Evolutionary conservation across 2,329 filamentous ascomycete species (phyloP).

Genomic region (Ascomycota sp.): DNA sequence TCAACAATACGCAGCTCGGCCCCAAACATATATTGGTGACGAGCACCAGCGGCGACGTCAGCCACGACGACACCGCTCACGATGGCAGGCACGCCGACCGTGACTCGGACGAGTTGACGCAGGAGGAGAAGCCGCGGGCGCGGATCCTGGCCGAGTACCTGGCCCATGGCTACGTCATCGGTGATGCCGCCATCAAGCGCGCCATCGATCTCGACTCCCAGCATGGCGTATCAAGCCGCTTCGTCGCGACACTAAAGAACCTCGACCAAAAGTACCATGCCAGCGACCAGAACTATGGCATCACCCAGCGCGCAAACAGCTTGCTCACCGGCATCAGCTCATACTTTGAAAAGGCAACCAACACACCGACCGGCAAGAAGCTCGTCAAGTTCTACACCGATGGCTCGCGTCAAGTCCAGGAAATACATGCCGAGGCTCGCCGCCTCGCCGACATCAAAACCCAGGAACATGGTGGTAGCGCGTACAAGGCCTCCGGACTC

Average conservation of each 20-base stretch:
- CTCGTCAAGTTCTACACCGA: conserved; percentile 74
- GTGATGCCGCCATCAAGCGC: conserved; percentile 51
- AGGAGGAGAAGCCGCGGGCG: conserved; percentile 91
- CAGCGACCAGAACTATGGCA: conserved; percentile 67
- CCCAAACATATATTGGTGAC: conserved; percentile 63
- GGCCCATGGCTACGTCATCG: conserved; percentile 79
- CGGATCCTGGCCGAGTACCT: conserved; percentile 94
- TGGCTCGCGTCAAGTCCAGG: conserved; percentile 71
- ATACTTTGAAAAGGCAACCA: conserved; percentile 88
- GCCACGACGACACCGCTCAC: conserved; percentile 38
- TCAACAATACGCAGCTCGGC: conserved; percentile 92
- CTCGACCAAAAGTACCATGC: conserved; percentile 79
- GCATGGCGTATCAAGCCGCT: conserved; percentile 67
- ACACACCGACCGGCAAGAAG: conserved; percentile 73
- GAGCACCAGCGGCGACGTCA: conserved; percentile 42
- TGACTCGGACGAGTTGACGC: conserved; percentile 52
- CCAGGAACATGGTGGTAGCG: conserved; percentile 35
- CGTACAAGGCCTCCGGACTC: conserved; percentile 37
- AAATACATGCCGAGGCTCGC: conserved; percentile 81
- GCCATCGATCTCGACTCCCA: conserved; percentile 78
- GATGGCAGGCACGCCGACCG: conserved; percentile 34
- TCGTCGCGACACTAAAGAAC: conserved; percentile 53
- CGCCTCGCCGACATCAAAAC: conserved; percentile 79
- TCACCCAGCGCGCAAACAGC: conserved; percentile 50
- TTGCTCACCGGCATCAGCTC: conserved; percentile 47